These are phyloP conservation scores for Phytophthora multivora DNA, from an alignment of 352 stramenopile species.

Conservation along the genomic window DNA sequence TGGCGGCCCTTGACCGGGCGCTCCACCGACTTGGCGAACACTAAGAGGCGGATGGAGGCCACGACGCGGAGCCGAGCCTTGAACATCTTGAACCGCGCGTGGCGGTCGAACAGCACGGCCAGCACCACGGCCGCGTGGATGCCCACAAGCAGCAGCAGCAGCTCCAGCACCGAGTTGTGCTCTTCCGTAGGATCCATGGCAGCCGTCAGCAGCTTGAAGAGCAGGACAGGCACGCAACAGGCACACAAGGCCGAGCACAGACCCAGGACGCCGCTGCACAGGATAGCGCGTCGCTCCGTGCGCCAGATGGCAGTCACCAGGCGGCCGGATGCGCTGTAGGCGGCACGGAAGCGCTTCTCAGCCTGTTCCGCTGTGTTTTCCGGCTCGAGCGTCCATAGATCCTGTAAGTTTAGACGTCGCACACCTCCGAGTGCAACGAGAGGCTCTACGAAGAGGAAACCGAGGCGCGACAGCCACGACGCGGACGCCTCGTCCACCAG, in stretches of 20 bases:
- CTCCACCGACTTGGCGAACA: conserved; percentile 47
- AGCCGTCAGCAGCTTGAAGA: conserved; percentile 38
- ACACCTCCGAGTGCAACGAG: conserved; percentile 32
- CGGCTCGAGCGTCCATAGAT: conserved; percentile 38
- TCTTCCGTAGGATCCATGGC: conserved; percentile 21
- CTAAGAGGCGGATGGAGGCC: conserved; percentile 38
- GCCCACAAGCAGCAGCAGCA: conserved; percentile 37
- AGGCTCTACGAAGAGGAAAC: conserved; percentile 42
- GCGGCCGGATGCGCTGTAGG: conserved; percentile 24
- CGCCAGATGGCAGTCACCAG: conserved; percentile 28
- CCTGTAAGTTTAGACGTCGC: conserved; percentile 26
- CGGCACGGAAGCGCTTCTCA: conserved; percentile 31
- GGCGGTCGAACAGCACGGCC: conserved; percentile 35
- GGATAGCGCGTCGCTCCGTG: conserved; percentile 36
- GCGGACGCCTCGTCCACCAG: conserved; percentile 19
- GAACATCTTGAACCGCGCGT: conserved; percentile 42
- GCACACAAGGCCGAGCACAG: conserved; percentile 24
- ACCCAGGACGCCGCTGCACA: conserved; percentile 24
- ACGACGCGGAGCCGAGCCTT: conserved; percentile 36
- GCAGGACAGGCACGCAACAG: conserved; percentile 31
- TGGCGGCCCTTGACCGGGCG: conserved; percentile 26
- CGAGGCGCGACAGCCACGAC: conserved; percentile 37
- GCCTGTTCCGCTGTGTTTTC: conserved; percentile 33
- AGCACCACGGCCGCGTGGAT: conserved; percentile 37
- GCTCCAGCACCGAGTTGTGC: conserved; percentile 11